Base-by-base conservation (phyloP, 1,284 basidiomycete genomes). In the Termitomyces sp. region DNA sequence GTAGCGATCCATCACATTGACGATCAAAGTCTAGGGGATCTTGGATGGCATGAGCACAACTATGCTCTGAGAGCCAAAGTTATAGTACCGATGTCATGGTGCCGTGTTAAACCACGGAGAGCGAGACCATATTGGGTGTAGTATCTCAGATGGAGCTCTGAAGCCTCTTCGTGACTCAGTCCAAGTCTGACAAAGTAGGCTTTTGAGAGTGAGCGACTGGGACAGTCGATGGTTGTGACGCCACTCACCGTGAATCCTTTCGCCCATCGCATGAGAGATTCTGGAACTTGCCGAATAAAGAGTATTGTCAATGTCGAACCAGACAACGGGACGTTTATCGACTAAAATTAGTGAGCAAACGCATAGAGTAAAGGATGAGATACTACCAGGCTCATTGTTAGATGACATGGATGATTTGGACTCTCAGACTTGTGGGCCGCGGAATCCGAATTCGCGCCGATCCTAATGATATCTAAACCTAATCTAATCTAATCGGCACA, bases 301-400 rank as follows among this genome's bases (percentile, higher is more conserved):
- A 1, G 91, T 92, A 64, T 93, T 92, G 70, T 94, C 92, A 58
- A 94, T 91, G 67, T 94, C 92, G 56, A 94, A 83, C 82, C 87
- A 92, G 36, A 90, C 75, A 46, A 91, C 72, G 56, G 67, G 67
- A 19, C 82, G 77, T 55, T 83, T 78, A 74, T 85, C 83, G 67
- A 42, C 42, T 28, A 34, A 12, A 44, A 21, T 21, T 53, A 34
- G 3, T 62, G 15, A 55, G 58, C 28, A 43, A 31, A 43, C 39
- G 43, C 30, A 36, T 15, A n/a, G 13, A 2, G 13, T 30, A 41
- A 28, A 13, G 7, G 38, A 9, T 17, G 10, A 30, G 1, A 8
- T 26, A 10, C 56, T 58, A 59, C 60, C 50, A 47, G 41, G 21
- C 19, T 55, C 33, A 39, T 12, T 41, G 36, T 12, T 52, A 5